phyloP scores from a whole-genome alignment of 2,329 filamentous ascomycete genomes.

The Penicillium palitans region DNA sequence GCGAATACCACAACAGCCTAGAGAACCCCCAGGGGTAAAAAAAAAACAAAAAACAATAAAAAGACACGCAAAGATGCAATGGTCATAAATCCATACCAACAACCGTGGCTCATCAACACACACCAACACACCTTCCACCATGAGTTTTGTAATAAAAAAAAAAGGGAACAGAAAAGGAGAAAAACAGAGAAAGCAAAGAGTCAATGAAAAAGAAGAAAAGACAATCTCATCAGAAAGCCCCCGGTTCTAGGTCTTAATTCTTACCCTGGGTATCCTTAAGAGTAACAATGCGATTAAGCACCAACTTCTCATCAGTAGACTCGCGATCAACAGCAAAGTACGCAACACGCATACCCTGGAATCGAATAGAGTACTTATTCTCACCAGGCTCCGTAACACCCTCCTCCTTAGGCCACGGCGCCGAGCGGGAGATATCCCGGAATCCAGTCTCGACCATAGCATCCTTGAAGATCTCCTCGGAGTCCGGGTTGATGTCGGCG shows the following conservation, averaged over 20 bases:
- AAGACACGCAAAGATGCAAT: constrained; percentile 18
- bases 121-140: constrained; percentile 1
- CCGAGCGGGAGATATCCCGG: constrained; percentile 69
- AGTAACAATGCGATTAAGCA: constrained; percentile 89
- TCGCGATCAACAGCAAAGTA: constrained; percentile 67
- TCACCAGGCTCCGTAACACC: constrained; percentile 50
- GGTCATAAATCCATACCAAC: constrained; percentile 20
- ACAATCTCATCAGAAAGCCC: background rate
- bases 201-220: background rate
- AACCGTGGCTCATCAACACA: constrained; percentile 12
- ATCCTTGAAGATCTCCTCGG: constrained; percentile 73
- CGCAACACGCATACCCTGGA: constrained; percentile 87
- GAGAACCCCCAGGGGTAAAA: background rate
- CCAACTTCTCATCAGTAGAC: constrained; percentile 73
- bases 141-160: background rate
- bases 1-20: background rate
- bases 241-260: constrained; percentile 20
- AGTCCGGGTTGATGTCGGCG: constrained; percentile 79
- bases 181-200: background rate
- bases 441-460: constrained; percentile 84
- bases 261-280: constrained; percentile 66
- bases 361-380: constrained; percentile 72
- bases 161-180: background rate
- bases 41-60: constrained; percentile 1
- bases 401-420: constrained; percentile 78